Percentiles rank a stretch among this genome's conserved stretches.
phyloP scores from a whole-genome alignment of 495 filamentous ascomycete species.

The Talaromyces nanjingensis region DNA sequence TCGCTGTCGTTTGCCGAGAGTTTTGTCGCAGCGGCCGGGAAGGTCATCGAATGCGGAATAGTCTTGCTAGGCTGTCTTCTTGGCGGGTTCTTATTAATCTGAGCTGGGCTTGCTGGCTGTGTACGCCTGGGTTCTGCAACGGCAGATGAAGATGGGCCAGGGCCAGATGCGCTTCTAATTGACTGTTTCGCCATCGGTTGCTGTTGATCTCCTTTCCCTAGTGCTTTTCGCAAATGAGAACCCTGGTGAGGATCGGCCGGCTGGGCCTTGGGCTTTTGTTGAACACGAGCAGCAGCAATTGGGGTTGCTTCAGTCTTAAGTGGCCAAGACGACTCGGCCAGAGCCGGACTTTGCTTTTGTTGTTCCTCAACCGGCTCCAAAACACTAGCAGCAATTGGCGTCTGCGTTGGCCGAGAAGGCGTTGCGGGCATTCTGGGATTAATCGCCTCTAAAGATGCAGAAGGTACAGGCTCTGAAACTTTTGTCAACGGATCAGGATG shows the following conservation, averaged over 20 bases:
- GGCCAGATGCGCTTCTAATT: background rate
- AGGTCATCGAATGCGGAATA: constrained; percentile 1
- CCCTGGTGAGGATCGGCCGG: background rate
- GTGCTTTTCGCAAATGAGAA: constrained; percentile 6
- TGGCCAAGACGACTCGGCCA: constrained; percentile 6
- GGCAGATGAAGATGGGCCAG: background rate
- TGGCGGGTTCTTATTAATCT: background rate
- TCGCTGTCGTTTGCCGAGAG: constrained; percentile 48
- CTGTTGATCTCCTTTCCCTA: background rate
- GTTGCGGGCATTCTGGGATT: constrained; percentile 12
- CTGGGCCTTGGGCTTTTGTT: background rate
- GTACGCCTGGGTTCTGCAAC: background rate
- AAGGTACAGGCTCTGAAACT: background rate
- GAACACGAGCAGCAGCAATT: background rate
- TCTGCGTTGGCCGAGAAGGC: background rate
- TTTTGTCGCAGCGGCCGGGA: constrained; percentile 13
- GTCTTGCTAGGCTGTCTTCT: background rate
- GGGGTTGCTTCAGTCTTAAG: background rate
- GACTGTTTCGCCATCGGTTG: background rate
- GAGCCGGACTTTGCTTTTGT: background rate
- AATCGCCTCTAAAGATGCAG: background rate
- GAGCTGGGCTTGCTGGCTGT: background rate
- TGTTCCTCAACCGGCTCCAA: background rate
- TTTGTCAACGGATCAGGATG: background rate
- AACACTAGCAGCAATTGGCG: constrained; percentile 3